Evolutionary conservation across 495 filamentous ascomycete species (phyloP).

Genomic region (Tuber aestivum): DNA sequence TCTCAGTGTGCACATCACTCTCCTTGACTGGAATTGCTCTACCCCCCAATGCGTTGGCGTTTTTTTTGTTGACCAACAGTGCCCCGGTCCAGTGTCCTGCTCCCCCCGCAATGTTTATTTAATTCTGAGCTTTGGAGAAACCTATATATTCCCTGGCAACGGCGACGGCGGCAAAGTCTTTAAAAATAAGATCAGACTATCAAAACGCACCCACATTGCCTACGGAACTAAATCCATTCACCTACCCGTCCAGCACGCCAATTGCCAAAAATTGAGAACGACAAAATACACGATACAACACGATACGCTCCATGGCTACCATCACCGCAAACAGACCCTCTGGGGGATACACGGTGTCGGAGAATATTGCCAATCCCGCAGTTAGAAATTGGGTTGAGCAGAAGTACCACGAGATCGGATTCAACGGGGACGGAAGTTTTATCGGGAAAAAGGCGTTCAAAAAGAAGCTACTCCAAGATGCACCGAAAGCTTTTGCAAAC

Average conservation of each 20-base stretch:
- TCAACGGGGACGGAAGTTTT: background rate
- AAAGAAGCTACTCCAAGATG: background rate
- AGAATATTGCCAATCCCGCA: background rate
- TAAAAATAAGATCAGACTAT: background rate
- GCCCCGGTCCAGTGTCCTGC: background rate
- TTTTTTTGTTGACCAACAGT: background rate
- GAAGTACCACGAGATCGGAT: background rate
- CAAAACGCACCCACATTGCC: background rate
- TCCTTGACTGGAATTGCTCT: background rate
- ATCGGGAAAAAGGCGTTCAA: slow-evolving; percentile 2
- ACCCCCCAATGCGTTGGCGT: slow-evolving; percentile 1
- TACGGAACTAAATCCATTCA: background rate
- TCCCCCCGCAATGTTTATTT: background rate
- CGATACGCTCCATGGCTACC: background rate
- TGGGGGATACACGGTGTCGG: background rate
- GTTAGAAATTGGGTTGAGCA: slow-evolving; percentile 4
- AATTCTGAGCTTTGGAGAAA: background rate
- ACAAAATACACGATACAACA: background rate
- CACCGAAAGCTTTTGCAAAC: background rate
- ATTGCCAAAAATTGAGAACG: background rate
- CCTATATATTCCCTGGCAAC: background rate
- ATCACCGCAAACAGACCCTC: background rate
- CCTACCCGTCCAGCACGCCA: background rate
- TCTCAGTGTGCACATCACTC: background rate
- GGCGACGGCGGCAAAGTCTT: background rate